Percentiles rank a stretch among this genome's conserved stretches.
Evolutionary conservation across 768 basidiomycete genomes (phyloP).

Genomic region (Calocybe indica): DNA sequence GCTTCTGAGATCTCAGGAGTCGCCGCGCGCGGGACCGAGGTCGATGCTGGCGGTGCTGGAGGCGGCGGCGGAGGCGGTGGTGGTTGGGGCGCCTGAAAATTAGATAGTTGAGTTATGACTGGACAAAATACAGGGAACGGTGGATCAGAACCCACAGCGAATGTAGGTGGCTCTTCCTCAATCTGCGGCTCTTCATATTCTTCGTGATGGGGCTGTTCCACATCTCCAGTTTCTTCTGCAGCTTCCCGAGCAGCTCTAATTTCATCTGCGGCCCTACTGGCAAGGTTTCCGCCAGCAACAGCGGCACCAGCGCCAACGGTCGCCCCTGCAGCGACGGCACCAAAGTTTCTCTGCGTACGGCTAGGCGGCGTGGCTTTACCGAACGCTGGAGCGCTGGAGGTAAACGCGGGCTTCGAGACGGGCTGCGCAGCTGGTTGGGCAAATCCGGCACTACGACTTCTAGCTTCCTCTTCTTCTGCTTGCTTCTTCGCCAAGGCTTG

Average conservation of each 20-base stretch:
- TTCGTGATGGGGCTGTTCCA: too few relatives aligned
- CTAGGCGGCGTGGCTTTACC: slow-evolving; percentile 34
- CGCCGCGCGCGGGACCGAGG: slow-evolving; percentile 14
- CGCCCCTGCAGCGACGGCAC: slow-evolving; percentile 24
- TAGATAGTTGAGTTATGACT: slow-evolving; percentile 3
- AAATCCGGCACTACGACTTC: slow-evolving; percentile 53
- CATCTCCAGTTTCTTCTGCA: slow-evolving; percentile 20
- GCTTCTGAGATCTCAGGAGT: background rate
- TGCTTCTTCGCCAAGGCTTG: slow-evolving; percentile 90
- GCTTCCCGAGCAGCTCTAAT: slow-evolving; percentile 24
- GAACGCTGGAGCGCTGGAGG: slow-evolving; percentile 42
- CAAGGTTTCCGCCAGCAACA: slow-evolving; percentile 9
- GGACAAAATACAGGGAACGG: background rate
- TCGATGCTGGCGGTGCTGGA: slow-evolving; percentile 23
- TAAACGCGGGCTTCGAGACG: slow-evolving; percentile 29
- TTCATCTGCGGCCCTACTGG: background rate
- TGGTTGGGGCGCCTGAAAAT: slow-evolving; percentile 26
- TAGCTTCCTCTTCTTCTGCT: slow-evolving; percentile 67
- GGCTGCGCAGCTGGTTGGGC: slow-evolving; percentile 29
- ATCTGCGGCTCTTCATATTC: slow-evolving; percentile 10
- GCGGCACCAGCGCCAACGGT: slow-evolving; percentile 30
- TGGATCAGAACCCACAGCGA: background rate
- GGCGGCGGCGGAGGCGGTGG: slow-evolving; percentile 26
- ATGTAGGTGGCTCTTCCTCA: slow-evolving; percentile 16
- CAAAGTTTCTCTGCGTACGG: slow-evolving; percentile 37